Percentiles rank a stretch among this genome's conserved stretches.
phyloP scores from a whole-genome alignment of 1,139 yeast species.

The Hansenula sp. region DNA sequence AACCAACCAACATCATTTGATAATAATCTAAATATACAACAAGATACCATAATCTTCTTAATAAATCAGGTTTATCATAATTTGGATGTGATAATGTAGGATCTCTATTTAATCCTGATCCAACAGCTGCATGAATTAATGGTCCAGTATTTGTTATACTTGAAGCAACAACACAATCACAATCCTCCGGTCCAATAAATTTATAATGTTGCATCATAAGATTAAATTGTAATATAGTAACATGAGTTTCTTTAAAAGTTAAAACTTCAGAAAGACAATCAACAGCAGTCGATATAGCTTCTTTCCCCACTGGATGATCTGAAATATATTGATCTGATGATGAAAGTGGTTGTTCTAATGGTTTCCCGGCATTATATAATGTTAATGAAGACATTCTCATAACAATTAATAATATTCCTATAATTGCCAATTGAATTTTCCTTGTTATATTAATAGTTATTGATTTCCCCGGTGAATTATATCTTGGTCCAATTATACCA shows the following conservation, averaged over 20 bases:
- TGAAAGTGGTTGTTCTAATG: neutral
- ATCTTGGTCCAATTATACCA: neutral
- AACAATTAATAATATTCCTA: neutral
- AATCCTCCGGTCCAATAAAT: neutral
- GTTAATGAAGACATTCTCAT: neutral
- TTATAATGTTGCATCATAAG: neutral
- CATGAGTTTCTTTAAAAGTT: neutral
- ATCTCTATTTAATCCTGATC: slow-evolving; percentile 1
- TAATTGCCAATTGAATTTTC: neutral
- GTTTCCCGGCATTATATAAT: neutral
- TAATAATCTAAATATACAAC: neutral
- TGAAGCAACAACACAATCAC: neutral
- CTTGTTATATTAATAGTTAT: neutral
- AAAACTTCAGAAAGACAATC: neutral
- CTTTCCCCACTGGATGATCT: neutral
- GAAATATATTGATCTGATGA: neutral
- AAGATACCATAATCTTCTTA: slow-evolving; percentile 1
- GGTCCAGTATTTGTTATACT: neutral
- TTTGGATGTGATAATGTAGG: neutral
- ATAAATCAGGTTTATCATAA: neutral
- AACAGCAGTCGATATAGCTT: neutral
- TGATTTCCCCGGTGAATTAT: neutral
- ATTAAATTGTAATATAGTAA: neutral
- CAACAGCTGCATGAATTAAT: neutral
- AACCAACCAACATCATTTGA: neutral